A percentile compares a stretch with the other conserved stretches of the same genome.
These are phyloP conservation scores for Aureobasidium namibiae DNA, from an alignment of 2,329 filamentous ascomycete genomes.

Conservation along the genomic window DNA sequence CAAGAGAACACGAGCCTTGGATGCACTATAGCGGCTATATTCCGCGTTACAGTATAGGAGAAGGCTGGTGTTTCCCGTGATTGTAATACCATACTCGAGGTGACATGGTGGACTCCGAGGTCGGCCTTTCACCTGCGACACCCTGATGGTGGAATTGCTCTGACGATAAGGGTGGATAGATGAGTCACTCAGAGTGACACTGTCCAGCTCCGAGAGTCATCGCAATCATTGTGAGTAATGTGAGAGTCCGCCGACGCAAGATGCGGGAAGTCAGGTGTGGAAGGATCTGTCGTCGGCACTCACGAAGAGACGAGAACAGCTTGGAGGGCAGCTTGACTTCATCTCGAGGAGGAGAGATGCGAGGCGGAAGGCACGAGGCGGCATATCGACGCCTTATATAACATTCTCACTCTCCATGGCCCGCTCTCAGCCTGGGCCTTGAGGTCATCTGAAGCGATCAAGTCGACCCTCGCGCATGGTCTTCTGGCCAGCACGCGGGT, in stretches of 20 bases:
- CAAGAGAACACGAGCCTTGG: not conserved
- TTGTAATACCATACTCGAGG: not conserved
- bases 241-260: not conserved
- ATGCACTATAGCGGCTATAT: not conserved
- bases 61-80: not conserved
- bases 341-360: not conserved
- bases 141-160: conserved; percentile 1
- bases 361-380: not conserved
- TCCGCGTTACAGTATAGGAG: not conserved
- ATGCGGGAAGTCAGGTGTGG: not conserved
- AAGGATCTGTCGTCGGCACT: not conserved
- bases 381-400: not conserved
- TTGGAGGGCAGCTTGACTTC: not conserved
- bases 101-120: not conserved
- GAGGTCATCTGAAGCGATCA: not conserved
- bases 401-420: not conserved
- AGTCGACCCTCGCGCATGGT: not conserved
- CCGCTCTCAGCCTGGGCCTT: not conserved
- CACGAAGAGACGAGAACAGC: not conserved
- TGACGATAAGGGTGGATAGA: not conserved
- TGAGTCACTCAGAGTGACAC: not conserved
- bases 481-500: conserved; percentile 2
- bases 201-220: not conserved
- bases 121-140: not conserved
- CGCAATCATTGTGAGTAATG: not conserved